Base-by-base conservation (phyloP, 345 rosid genomes). In the Arabidopsis arenosa region DNA sequence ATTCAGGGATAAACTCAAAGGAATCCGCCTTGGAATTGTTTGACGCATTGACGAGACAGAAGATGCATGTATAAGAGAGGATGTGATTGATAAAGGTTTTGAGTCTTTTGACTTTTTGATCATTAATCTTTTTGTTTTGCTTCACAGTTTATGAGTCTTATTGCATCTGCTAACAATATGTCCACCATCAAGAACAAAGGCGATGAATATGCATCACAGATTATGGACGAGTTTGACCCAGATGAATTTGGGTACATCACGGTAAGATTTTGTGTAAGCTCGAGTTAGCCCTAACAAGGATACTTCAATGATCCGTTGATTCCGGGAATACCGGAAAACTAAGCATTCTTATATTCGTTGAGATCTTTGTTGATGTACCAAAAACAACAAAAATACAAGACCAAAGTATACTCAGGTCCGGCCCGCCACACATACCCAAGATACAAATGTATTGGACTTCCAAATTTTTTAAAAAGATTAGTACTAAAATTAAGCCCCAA, bases 201-300 rank as follows among this genome's bases (percentile, higher is more conserved):
- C 40, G 83, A 84, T 75, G 87, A 88, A 68, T 86, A 88, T 77
- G 86, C 89, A 18, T 81, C 89, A 15, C 62, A 86, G 74, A 90
- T 90, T 67, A 85, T 90, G 96, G 87, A 86, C 75, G 92, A 88
- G 63, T 72, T 90, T 65, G 96, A 86, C 64, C 83, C 83, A 12
- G 80, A 86, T n/a, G 36, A 83, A 39, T 66, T 45, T 6, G 92
- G 90, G 66, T 83, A 85, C 85, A 86, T 90, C 72, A 81, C 73
- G 12, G 56, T 51, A 21, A 9, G 30, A 1, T 51, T 45, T 51
- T 51, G 32, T 87, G 96, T 90, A 79, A 53, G 60, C 5, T 60
- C 7, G 10, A 37, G 7, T 7, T 37, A 2, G 8, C 8, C 7
- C 40, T 37, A 7, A 9, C 8, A 37, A 0, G 40, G 10, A 37